A percentile compares a stretch with the other conserved stretches of the same genome.
These are phyloP conservation scores for Telfairia occidentalis DNA, from an alignment of 331 rosid genomes.

Conservation along the genomic window DNA sequence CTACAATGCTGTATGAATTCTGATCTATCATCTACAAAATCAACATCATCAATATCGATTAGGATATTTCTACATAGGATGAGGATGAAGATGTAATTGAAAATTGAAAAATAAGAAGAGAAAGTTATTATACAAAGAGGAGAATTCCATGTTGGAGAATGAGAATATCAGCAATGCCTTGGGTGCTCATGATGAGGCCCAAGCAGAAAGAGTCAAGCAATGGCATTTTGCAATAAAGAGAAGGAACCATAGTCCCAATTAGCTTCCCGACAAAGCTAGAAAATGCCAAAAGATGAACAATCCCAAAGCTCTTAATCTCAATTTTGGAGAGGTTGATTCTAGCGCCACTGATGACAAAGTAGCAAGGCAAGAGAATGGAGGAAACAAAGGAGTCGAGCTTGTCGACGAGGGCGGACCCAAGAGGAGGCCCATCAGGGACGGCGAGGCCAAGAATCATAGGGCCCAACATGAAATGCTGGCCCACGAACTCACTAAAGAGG, in stretches of 20 bases:
- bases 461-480: conserved; percentile 31
- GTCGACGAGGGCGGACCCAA: conserved; percentile 43
- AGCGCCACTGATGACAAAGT: conserved; percentile 26
- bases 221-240: conserved; percentile 36
- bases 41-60: neutral
- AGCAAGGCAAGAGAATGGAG: conserved; percentile 28
- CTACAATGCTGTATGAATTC: conserved; percentile 21
- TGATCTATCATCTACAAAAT: conserved; percentile 34
- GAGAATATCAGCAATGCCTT: conserved; percentile 39
- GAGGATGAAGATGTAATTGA: too few relatives aligned
- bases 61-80: too few relatives aligned
- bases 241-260: conserved; percentile 38
- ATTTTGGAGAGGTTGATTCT: conserved; percentile 6
- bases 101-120: too few relatives aligned
- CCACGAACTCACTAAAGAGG: conserved; percentile 27
- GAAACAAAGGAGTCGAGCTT: conserved; percentile 30
- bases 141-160: conserved; percentile 16
- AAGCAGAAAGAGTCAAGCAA: conserved; percentile 24
- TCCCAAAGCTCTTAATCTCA: neutral
- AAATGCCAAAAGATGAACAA: conserved; percentile 20
- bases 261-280: conserved; percentile 29
- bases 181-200: conserved; percentile 42
- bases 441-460: conserved; percentile 47
- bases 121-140: conserved; percentile 21
- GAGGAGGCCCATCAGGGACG: conserved; percentile 56